These are phyloP conservation scores for Plasmodium reichenowi DNA, from an alignment of 169 alveolate genomes.

Conservation along the genomic window DNA sequence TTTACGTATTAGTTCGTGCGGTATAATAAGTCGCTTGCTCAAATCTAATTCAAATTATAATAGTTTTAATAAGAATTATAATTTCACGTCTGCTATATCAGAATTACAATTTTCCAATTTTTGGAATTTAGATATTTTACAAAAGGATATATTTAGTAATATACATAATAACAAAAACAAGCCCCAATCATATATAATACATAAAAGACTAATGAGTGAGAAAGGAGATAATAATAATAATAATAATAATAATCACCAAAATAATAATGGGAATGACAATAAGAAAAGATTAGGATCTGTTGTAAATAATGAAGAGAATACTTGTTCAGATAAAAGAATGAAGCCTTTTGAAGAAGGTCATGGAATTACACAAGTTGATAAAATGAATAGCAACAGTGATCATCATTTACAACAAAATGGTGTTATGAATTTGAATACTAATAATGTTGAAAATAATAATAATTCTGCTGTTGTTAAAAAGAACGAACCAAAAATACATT, in stretches of 20 bases:
- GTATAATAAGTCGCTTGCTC: conserved; percentile 48
- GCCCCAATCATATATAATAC: conserved; percentile 33
- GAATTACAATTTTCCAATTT: conserved; percentile 14
- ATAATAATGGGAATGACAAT: conserved; percentile 3
- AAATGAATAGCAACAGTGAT: background rate
- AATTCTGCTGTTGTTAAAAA: background rate
- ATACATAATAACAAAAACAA: conserved; percentile 1
- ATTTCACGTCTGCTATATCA: conserved; percentile 15
- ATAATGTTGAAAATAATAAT: background rate
- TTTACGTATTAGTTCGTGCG: conserved; percentile 40
- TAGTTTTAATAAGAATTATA: conserved; percentile 4
- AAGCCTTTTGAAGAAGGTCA: background rate
- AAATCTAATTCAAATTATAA: conserved; percentile 24
- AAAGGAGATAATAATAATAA: too few relatives aligned
- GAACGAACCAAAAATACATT: conserved; percentile 83
- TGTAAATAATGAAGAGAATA: background rate
- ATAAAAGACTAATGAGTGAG: conserved; percentile 61
- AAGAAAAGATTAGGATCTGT: conserved; percentile 17
- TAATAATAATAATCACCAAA: conserved; percentile 1
- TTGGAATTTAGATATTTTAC: conserved; percentile 27
- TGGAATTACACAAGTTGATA: background rate
- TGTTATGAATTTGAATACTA: background rate
- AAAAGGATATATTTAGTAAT: conserved; percentile 15
- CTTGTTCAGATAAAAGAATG: background rate
- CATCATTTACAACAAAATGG: too few relatives aligned